A percentile compares a stretch with the other conserved stretches of the same genome.
Evolutionary conservation across 2,329 filamentous ascomycete species (phyloP).

Genomic region (Corniculantispora saksenae): DNA sequence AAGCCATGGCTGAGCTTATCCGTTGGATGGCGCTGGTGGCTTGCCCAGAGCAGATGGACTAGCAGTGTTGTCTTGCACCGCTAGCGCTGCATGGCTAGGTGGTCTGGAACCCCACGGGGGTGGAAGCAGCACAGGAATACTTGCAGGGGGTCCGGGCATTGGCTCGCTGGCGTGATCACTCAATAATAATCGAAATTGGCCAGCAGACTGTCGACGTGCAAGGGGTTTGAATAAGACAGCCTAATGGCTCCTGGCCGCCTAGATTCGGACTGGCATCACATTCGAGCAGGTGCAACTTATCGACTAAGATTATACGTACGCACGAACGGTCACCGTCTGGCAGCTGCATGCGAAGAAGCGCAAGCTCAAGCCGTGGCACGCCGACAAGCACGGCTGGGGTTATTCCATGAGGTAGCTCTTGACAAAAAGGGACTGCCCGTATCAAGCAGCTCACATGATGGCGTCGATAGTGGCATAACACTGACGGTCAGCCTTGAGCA

Average conservation of each 20-base stretch:
- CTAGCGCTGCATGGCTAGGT: conserved; percentile 10
- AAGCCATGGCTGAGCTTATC: conserved; percentile 22
- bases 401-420: neutral
- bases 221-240: neutral
- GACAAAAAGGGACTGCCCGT: neutral
- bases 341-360: neutral
- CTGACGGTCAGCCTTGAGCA: neutral
- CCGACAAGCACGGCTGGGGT: neutral
- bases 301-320: neutral
- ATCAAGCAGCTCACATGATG: conserved; percentile 10
- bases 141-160: conserved; percentile 12
- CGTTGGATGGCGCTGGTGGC: conserved; percentile 19
- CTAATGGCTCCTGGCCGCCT: neutral
- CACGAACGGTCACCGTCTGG: neutral
- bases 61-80: conserved; percentile 5
- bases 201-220: conserved; percentile 4
- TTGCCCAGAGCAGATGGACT: conserved; percentile 11
- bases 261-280: conserved; percentile 1
- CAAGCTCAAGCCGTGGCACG: neutral
- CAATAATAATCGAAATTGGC: neutral
- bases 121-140: neutral
- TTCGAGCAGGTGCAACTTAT: conserved; percentile 8
- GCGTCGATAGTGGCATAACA: conserved; percentile 9
- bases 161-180: conserved; percentile 8
- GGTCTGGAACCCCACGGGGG: conserved; percentile 16